Percentiles rank a stretch among this genome's conserved stretches.
These are phyloP conservation scores for Candida glucosophila DNA, from an alignment of 1,139 yeast species.

Conservation along the genomic window DNA sequence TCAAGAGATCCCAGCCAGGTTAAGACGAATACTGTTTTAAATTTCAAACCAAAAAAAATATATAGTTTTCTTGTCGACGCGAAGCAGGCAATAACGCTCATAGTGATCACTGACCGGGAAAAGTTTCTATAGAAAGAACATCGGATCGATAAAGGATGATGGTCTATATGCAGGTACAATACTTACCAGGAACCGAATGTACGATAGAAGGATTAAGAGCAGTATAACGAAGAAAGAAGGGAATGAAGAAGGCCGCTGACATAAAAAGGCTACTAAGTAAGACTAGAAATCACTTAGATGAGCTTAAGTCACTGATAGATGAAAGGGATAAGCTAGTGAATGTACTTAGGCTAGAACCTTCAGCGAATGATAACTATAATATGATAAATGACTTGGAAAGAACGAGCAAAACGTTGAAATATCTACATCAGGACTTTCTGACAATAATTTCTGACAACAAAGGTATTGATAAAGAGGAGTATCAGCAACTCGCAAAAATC, in stretches of 20 bases:
- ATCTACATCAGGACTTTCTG: conserved; percentile 29
- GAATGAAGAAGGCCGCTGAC: conserved; percentile 8
- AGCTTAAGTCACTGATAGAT: conserved; percentile 34
- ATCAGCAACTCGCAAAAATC: conserved; percentile 6
- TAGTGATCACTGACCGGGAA: too few species aligned
- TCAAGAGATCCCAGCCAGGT: too few species aligned
- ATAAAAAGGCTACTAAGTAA: conserved; percentile 10
- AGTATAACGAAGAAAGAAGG: not conserved
- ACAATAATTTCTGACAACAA: conserved; percentile 6
- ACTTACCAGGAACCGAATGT: conserved; percentile 1
- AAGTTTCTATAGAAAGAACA: too few species aligned
- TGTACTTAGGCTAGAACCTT: conserved; percentile 39
- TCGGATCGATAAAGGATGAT: too few species aligned
- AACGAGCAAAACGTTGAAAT: conserved; percentile 19
- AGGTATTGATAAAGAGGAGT: conserved; percentile 4
- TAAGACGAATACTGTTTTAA: too few species aligned
- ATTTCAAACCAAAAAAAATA: too few species aligned
- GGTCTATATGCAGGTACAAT: conserved; percentile 2
- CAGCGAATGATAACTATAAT: conserved; percentile 47
- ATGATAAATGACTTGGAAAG: conserved; percentile 33
- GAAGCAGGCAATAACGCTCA: too few species aligned
- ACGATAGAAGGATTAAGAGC: not conserved
- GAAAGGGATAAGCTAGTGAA: conserved; percentile 41
- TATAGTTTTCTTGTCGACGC: too few species aligned
- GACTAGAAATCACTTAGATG: conserved; percentile 16